phyloP scores from a whole-genome alignment of 805 yeast genomes.

The Sugiyamaella chiloensis region DNA sequence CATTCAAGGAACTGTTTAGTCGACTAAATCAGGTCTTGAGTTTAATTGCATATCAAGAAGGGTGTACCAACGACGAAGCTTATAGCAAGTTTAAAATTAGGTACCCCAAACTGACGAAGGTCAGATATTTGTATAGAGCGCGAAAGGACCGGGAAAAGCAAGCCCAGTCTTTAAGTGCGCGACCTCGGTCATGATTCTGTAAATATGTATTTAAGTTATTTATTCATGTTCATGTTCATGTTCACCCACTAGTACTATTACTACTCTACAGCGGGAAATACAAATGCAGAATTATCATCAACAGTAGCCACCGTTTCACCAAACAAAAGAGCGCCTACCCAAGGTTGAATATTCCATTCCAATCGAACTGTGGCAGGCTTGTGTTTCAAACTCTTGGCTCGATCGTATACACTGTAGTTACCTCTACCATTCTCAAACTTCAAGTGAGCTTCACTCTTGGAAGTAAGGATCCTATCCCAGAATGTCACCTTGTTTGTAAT shows the following conservation, averaged over 20 bases:
- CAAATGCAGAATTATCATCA: constrained; percentile 17
- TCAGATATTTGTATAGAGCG: neutral
- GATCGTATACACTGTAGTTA: constrained; percentile 87
- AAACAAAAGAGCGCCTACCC: constrained; percentile 72
- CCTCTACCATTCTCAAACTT: constrained; percentile 52
- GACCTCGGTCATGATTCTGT: too few relatives aligned
- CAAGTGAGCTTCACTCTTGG: constrained; percentile 56
- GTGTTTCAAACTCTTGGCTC: constrained; percentile 49
- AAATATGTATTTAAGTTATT: too few relatives aligned
- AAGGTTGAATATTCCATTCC: constrained; percentile 92
- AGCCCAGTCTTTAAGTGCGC: too few relatives aligned
- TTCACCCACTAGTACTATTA: too few relatives aligned
- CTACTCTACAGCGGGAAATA: constrained; percentile 17
- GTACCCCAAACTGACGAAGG: neutral
- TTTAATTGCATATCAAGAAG: neutral
- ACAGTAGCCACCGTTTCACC: constrained; percentile 47
- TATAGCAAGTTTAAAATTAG: neutral
- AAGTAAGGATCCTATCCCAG: constrained; percentile 82
- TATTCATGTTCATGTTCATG: too few relatives aligned
- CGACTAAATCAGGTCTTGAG: neutral
- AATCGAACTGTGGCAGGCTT: constrained; percentile 66
- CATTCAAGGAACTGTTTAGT: neutral
- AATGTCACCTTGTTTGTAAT: constrained; percentile 64
- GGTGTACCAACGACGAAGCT: neutral
- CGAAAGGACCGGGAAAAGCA: too few relatives aligned